phyloP scores from a whole-genome alignment of 805 yeast genomes.

The Metschnikowia baotianmanensis region DNA sequence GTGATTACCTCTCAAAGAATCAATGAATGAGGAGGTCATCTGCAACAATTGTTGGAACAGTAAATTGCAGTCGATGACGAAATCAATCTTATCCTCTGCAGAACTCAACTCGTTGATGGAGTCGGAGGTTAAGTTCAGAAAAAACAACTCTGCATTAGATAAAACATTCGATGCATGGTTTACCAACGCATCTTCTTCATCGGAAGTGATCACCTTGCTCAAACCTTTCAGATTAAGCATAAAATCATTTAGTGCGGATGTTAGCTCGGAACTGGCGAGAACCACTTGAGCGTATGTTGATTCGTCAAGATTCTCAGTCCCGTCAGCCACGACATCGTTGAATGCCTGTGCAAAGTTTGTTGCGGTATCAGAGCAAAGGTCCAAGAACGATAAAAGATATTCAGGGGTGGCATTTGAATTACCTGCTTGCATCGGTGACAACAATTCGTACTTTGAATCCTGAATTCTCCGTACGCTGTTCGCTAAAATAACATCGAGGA shows the following conservation, averaged over 20 bases:
- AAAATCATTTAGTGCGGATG: constrained; percentile 60
- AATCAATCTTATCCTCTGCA: constrained; percentile 68
- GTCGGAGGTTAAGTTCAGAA: constrained; percentile 56
- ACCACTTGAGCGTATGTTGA: constrained; percentile 64
- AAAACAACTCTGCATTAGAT: constrained; percentile 57
- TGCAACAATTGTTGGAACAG: constrained; percentile 73
- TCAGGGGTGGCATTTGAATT: constrained; percentile 73
- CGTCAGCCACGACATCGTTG: constrained; percentile 74
- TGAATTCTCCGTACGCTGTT: constrained; percentile 73
- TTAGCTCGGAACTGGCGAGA: constrained; percentile 58
- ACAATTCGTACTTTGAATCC: constrained; percentile 65
- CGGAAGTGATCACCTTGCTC: constrained; percentile 49
- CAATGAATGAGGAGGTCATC: constrained; percentile 52
- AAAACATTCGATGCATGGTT: constrained; percentile 55
- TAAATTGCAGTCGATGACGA: constrained; percentile 71
- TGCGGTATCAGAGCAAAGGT: constrained; percentile 65
- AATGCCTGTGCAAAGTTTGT: constrained; percentile 80
- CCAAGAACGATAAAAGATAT: constrained; percentile 64
- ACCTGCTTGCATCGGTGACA: constrained; percentile 81
- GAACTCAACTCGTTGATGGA: constrained; percentile 48
- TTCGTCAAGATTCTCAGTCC: constrained; percentile 45
- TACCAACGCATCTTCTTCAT: constrained; percentile 52
- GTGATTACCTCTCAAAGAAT: constrained; percentile 42
- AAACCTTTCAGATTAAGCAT: constrained; percentile 71
- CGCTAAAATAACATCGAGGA: constrained; percentile 68